Conservation (phyloP, 768 basidiomycete species). For the Daedalea quercina region DNA sequence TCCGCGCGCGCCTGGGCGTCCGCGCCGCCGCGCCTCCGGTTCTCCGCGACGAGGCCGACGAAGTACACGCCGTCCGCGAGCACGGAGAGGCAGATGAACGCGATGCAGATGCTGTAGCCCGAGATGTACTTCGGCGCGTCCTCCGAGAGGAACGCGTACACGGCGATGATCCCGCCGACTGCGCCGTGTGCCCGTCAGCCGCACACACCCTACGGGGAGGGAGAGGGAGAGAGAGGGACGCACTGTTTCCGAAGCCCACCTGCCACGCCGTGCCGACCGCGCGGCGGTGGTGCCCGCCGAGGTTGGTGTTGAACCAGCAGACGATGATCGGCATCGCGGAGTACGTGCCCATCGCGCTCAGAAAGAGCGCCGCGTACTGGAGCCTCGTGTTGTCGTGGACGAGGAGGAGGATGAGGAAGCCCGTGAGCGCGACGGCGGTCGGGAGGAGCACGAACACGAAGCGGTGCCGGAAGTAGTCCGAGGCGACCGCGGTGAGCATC, state of each 20-base stretch:
- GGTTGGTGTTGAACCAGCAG: constrained; percentile 20
- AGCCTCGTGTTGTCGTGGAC: constrained; percentile 15
- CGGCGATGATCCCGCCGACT: constrained; percentile 24
- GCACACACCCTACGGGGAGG: not conserved
- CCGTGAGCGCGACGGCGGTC: constrained; percentile 12
- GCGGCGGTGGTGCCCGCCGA: constrained; percentile 19
- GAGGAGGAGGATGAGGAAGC: constrained; percentile 17
- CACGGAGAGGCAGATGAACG: constrained; percentile 19
- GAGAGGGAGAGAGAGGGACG: constrained; percentile 6
- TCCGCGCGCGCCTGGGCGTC: constrained; percentile 1
- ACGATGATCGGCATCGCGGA: constrained; percentile 19
- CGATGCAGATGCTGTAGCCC: constrained; percentile 22
- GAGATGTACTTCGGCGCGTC: constrained; percentile 21
- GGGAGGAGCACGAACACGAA: constrained; percentile 17
- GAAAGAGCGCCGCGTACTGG: constrained; percentile 19
- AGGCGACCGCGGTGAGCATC: constrained; percentile 15
- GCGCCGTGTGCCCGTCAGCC: not conserved
- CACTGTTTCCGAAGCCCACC: constrained; percentile 24
- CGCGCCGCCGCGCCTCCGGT: constrained; percentile 12
- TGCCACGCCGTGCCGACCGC: constrained; percentile 22
- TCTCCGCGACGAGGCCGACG: constrained; percentile 17
- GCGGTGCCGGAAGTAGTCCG: constrained; percentile 17
- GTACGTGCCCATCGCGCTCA: constrained; percentile 18
- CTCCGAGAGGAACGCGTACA: constrained; percentile 21
- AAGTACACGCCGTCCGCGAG: constrained; percentile 16